A percentile compares a stretch with the other conserved stretches of the same genome.
Conservation (phyloP, 352 stramenopile species). For the Pythium pyrilobum region DNA sequence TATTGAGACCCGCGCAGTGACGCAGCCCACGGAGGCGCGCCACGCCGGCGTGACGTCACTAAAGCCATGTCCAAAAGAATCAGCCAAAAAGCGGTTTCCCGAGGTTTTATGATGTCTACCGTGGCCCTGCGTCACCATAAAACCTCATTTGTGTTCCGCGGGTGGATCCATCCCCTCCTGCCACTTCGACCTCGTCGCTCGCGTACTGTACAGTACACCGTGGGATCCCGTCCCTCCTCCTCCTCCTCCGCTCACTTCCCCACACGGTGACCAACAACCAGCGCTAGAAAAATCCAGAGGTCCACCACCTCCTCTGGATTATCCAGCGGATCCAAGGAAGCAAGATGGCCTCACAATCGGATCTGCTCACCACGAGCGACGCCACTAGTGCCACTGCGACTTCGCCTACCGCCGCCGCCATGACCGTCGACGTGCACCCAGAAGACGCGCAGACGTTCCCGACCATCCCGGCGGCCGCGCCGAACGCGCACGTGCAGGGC, state of each 20-base stretch:
- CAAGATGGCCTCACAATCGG: slow-evolving; percentile 23
- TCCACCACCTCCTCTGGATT: too few relatives aligned
- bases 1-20: background rate
- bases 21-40: background rate
- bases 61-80: slow-evolving; percentile 14
- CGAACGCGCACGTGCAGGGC: slow-evolving; percentile 66
- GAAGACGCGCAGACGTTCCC: slow-evolving; percentile 14
- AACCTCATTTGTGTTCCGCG: slow-evolving; percentile 3
- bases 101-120: background rate
- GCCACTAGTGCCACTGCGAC: background rate
- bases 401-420: background rate
- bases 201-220: too few relatives aligned
- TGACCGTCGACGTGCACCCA: slow-evolving; percentile 14
- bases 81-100: slow-evolving; percentile 13
- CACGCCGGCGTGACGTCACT: slow-evolving; percentile 6
- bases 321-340: too few relatives aligned
- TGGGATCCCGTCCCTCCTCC: too few relatives aligned
- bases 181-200: background rate
- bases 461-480: slow-evolving; percentile 37
- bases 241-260: too few relatives aligned
- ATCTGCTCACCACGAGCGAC: slow-evolving; percentile 8
- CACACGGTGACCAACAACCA: too few relatives aligned
- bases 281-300: too few relatives aligned
- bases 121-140: slow-evolving; percentile 10
- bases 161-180: too few relatives aligned